Base-by-base conservation (phyloP, 2,329 filamentous ascomycete genomes). In the Epichloe gansuensis region DNA sequence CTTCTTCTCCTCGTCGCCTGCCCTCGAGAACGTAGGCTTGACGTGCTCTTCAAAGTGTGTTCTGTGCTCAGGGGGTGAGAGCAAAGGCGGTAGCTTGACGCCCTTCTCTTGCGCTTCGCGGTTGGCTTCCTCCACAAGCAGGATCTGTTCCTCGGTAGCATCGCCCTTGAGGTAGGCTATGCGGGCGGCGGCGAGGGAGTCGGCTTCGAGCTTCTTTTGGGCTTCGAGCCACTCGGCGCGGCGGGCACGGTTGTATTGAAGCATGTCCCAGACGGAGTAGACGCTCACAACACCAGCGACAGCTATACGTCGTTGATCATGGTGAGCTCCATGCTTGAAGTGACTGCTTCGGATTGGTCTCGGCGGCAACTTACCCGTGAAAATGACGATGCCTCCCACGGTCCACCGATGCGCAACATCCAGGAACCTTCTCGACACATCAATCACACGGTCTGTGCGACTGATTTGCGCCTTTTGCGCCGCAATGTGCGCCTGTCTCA, bases 401-500 rank as follows among this genome's bases (percentile, higher is more conserved):
- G 77, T 79, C 51, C 76, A 68, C 56, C 73, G 73, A 62, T 82
- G 78, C 52, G 76, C 76, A 41, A 73, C 72, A 59, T 81, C 77
- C 53, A 81, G 71, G 58, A 77, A 68, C 35, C 70, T 67, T 56
- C 78, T 66, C 52, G 74, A 72, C 35, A 58, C 63, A 53, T 71
- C 70, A 50, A 81, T 66, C 41, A 79, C 51, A 50, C 66, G 68
- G 63, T 82, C 78, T 52, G 77, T 66, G 54, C 63, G 67, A 56
- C 77, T 81, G 46, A 78, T 65, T 61, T 75, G 69, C 23, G 81
- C 77, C 59, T 76, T 73, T 66, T 79, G 78, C 45, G 82, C 81
- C n/a, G 80, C 80, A 53, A 81, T 73, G 64, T 85, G 82, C 55
- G 83, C 81, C 45, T 81, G 81, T 51, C 84, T 75, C 61, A 88